Conservation (phyloP, 2,329 filamentous ascomycete species). For the Aspergillus oerlinghausenensis region DNA sequence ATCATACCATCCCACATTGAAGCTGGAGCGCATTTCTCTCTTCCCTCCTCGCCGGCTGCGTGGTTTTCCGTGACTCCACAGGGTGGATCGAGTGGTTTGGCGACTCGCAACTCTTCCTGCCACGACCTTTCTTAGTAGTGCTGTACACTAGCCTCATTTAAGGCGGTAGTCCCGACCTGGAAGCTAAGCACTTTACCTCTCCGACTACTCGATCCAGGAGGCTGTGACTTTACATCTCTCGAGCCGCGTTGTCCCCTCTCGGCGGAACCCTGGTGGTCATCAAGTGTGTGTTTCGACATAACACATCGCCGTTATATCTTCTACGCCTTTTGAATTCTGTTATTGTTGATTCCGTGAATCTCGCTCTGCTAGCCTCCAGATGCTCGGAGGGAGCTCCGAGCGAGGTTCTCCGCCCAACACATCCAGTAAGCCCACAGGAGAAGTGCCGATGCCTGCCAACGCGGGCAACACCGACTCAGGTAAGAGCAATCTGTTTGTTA, state of each 20-base stretch:
- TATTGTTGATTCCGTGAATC: constrained; percentile 8
- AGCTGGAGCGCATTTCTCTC: constrained; percentile 7
- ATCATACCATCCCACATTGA: not conserved
- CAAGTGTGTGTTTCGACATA: constrained; percentile 7
- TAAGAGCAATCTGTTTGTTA: constrained; percentile 18
- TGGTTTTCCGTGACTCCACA: constrained; percentile 4
- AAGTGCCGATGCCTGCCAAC: constrained; percentile 32
- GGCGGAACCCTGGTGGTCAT: constrained; percentile 22
- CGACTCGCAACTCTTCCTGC: constrained; percentile 2
- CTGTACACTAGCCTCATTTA: constrained; percentile 21
- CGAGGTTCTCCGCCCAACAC: constrained; percentile 27
- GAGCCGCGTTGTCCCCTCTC: constrained; percentile 12
- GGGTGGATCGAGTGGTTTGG: constrained; percentile 5
- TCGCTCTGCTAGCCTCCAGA: constrained; percentile 25
- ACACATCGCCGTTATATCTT: constrained; percentile 6
- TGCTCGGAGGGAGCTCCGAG: constrained; percentile 32
- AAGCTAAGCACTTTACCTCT: constrained; percentile 18
- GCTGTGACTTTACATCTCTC: constrained; percentile 15
- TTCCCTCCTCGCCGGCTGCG: constrained; percentile 5
- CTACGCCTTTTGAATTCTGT: constrained; percentile 4
- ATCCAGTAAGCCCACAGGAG: constrained; percentile 25
- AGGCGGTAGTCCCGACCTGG: constrained; percentile 23
- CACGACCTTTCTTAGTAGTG: constrained; percentile 15
- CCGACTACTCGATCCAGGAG: constrained; percentile 21
- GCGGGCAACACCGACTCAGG: constrained; percentile 23